A percentile compares a stretch with the other conserved stretches of the same genome.
Evolutionary conservation across 768 basidiomycete species (phyloP).

Genomic region (Stropharia rugosoannulata): DNA sequence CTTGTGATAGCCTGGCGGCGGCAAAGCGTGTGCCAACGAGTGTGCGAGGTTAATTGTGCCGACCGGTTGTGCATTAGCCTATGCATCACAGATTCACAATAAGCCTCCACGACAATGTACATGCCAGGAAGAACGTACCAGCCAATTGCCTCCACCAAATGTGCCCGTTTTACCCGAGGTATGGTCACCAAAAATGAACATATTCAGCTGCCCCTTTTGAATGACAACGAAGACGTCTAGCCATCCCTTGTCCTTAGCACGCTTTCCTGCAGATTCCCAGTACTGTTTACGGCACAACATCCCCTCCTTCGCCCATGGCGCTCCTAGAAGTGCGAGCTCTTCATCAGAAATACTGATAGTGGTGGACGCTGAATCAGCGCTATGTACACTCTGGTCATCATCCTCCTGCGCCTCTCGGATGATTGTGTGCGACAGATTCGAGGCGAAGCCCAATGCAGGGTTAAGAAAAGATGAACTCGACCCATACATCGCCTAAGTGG

Average conservation of each 20-base stretch:
- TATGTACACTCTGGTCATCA: conserved; percentile 69
- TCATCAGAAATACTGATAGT: conserved; percentile 91
- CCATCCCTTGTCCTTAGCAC: conserved; percentile 90
- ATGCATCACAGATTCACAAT: conserved; percentile 10
- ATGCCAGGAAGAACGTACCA: conserved; percentile 56
- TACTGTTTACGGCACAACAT: conserved; percentile 94
- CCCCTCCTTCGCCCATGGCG: conserved; percentile 99
- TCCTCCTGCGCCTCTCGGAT: conserved; percentile 94
- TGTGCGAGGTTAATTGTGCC: conserved; percentile 87
- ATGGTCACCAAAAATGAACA: conserved; percentile 91
- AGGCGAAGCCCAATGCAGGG: conserved; percentile 94
- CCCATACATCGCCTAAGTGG: conserved; percentile 51
- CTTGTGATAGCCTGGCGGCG: conserved; percentile 90
- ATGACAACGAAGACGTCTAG: conserved; percentile 95
- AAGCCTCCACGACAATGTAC: conserved; percentile 1
- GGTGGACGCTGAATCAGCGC: conserved; percentile 64
- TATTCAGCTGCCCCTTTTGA: conserved; percentile 89
- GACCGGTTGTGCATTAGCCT: conserved; percentile 86
- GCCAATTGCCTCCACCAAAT: conserved; percentile 97
- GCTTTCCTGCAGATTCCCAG: conserved; percentile 81
- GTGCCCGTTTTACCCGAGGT: conserved; percentile 59
- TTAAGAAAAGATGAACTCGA: conserved; percentile 72
- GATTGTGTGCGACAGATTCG: conserved; percentile 93
- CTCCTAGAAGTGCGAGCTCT: conserved; percentile 90
- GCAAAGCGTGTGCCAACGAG: conserved; percentile 82